Percentiles rank a stretch among this genome's conserved stretches.
These are phyloP conservation scores for Hygrocybe coccinea DNA, from an alignment of 768 basidiomycete genomes.

Conservation along the genomic window DNA sequence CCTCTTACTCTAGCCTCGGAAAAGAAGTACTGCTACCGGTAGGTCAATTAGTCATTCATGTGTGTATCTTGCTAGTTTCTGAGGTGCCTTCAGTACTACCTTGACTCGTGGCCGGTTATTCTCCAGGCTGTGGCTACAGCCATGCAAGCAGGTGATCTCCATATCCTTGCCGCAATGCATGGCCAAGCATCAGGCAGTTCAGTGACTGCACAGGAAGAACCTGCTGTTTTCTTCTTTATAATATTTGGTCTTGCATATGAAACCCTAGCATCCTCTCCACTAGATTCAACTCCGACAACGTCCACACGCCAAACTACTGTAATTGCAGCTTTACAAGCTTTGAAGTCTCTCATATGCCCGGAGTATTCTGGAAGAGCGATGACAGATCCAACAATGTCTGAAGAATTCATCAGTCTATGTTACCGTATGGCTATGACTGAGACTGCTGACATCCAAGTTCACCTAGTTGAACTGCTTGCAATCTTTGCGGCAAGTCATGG, in stretches of 20 bases:
- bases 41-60: slow-evolving; percentile 30
- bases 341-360: slow-evolving; percentile 74
- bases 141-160: slow-evolving; percentile 65
- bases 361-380: slow-evolving; percentile 80
- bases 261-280: slow-evolving; percentile 62
- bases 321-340: slow-evolving; percentile 63
- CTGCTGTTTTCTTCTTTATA: slow-evolving; percentile 79
- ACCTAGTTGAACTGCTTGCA: slow-evolving; percentile 65
- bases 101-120: slow-evolving; percentile 74
- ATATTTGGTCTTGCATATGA: slow-evolving; percentile 95
- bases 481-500: slow-evolving; percentile 46
- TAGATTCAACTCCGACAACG: slow-evolving; percentile 47
- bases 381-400: slow-evolving; percentile 76
- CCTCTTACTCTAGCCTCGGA: slow-evolving; percentile 81
- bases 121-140: slow-evolving; percentile 79
- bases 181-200: slow-evolving; percentile 49
- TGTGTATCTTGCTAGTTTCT: not conserved
- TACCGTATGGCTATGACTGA: slow-evolving; percentile 91
- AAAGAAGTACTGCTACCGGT: slow-evolving; percentile 90
- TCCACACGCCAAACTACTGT: slow-evolving; percentile 44
- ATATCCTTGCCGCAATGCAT: slow-evolving; percentile 77
- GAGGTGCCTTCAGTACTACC: slow-evolving; percentile 65
- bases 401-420: slow-evolving; percentile 83
- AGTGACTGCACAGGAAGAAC: slow-evolving; percentile 47
- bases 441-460: slow-evolving; percentile 60